phyloP scores from a whole-genome alignment of 202 grass and related monocot species.

The Setaria viridis region DNA sequence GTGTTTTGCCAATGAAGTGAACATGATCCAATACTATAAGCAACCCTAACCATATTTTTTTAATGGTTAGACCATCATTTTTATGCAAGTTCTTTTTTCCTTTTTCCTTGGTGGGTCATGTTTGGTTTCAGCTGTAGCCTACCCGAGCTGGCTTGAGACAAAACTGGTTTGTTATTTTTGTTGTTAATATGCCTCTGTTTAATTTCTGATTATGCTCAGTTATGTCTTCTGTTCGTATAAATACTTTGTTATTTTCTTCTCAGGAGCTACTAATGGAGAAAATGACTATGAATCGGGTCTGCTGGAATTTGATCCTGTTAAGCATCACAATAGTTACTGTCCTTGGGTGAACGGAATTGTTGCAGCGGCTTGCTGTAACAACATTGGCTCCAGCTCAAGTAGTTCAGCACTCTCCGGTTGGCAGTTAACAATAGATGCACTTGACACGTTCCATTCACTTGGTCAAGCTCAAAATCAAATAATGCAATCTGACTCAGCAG shows the following conservation, averaged over 20 bases:
- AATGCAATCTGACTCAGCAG: conserved; percentile 93
- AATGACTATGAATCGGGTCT: conserved; percentile 74
- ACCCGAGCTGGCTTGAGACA: background rate
- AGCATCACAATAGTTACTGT: conserved; percentile 91
- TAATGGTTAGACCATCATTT: background rate
- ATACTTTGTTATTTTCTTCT: conserved; percentile 37
- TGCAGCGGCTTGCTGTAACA: conserved; percentile 70
- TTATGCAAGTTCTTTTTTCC: background rate
- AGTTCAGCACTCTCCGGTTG: conserved; percentile 74
- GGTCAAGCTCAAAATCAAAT: conserved; percentile 88
- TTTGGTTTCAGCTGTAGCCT: background rate
- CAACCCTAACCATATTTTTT: background rate
- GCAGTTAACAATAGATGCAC: conserved; percentile 88
- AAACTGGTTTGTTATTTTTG: background rate
- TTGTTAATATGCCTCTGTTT: background rate
- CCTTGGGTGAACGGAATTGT: conserved; percentile 97
- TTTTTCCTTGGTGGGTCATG: background rate
- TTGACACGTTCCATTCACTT: conserved; percentile 81
- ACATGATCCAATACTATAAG: conserved; percentile 3
- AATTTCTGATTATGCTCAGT: conserved; percentile 19
- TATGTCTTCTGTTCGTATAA: conserved; percentile 31
- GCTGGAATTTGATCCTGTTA: conserved; percentile 88
- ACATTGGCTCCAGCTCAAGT: conserved; percentile 59
- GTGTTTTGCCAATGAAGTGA: conserved; percentile 18
- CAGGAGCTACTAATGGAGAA: conserved; percentile 88